Evolutionary conservation across 805 yeast species (phyloP).

Genomic region (Ogataea methanolica): DNA sequence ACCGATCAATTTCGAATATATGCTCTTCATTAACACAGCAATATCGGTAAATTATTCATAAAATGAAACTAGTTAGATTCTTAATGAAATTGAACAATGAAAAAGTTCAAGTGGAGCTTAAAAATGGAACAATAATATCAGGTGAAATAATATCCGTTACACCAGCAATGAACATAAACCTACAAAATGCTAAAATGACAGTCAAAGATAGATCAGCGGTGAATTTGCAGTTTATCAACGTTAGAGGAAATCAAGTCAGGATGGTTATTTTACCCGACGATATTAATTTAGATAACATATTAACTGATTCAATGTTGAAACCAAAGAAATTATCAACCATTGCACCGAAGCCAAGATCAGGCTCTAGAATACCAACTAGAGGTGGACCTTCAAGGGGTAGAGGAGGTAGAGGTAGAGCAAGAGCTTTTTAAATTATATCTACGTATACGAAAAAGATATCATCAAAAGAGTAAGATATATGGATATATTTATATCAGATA

Average conservation of each 20-base stretch:
- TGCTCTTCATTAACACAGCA: background rate
- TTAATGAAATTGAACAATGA: slow-evolving; percentile 82
- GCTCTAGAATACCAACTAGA: slow-evolving; percentile 8
- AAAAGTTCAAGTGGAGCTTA: slow-evolving; percentile 84
- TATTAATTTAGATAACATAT: slow-evolving; percentile 61
- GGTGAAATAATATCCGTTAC: slow-evolving; percentile 84
- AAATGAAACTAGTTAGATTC: slow-evolving; percentile 68
- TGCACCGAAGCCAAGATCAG: slow-evolving; percentile 29
- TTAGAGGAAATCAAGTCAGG: slow-evolving; percentile 87
- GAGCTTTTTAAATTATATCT: slow-evolving; percentile 23
- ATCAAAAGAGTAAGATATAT: no score
- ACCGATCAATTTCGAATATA: background rate
- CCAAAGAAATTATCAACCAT: slow-evolving; percentile 39
- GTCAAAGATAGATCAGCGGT: slow-evolving; percentile 66
- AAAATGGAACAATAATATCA: slow-evolving; percentile 81
- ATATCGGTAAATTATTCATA: background rate
- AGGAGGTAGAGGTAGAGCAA: slow-evolving; percentile 27
- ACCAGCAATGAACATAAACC: slow-evolving; percentile 84
- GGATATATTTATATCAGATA: no score
- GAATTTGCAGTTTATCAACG: slow-evolving; percentile 69
- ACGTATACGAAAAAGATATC: no score
- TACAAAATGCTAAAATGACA: slow-evolving; percentile 77
- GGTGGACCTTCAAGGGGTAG: slow-evolving; percentile 21
- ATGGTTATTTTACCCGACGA: slow-evolving; percentile 83
- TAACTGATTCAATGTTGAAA: slow-evolving; percentile 47